These are phyloP conservation scores for Curvularia sp. DNA, from an alignment of 2,329 filamentous ascomycete species.

Conservation along the genomic window DNA sequence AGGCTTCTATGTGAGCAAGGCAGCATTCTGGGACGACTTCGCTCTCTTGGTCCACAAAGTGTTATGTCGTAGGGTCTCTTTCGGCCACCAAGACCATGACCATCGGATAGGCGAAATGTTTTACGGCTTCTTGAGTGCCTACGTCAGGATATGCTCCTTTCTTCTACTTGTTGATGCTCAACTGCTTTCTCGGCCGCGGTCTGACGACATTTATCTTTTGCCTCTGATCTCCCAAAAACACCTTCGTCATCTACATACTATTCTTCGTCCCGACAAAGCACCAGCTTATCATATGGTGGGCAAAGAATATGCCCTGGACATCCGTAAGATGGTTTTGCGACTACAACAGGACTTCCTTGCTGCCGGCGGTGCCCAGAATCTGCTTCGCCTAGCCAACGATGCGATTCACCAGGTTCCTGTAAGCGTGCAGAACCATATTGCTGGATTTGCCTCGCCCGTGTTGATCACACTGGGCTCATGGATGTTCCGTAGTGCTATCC, in stretches of 20 bases:
- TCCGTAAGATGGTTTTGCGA: slow-evolving; percentile 25
- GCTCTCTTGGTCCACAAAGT: slow-evolving; percentile 37
- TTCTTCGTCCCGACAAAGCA: slow-evolving; percentile 35
- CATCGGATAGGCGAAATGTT: slow-evolving; percentile 35
- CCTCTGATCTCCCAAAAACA: slow-evolving; percentile 41
- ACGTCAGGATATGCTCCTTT: slow-evolving; percentile 36
- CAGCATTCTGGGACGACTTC: slow-evolving; percentile 47
- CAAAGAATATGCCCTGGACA: slow-evolving; percentile 38
- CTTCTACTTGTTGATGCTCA: slow-evolving; percentile 37
- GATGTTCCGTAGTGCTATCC: slow-evolving; percentile 22
- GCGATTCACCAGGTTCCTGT: slow-evolving; percentile 30
- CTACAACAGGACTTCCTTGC: slow-evolving; percentile 37
- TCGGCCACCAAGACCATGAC: slow-evolving; percentile 40
- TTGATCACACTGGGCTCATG: slow-evolving; percentile 35
- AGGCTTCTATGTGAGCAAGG: slow-evolving; percentile 38
- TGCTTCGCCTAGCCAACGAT: slow-evolving; percentile 33
- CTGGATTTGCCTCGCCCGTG: slow-evolving; percentile 25
- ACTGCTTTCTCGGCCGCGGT: slow-evolving; percentile 26
- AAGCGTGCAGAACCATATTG: slow-evolving; percentile 27
- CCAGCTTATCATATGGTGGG: slow-evolving; percentile 36
- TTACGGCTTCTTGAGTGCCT: slow-evolving; percentile 38
- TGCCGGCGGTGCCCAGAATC: slow-evolving; percentile 34
- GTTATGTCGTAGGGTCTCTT: slow-evolving; percentile 36
- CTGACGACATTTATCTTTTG: slow-evolving; percentile 25
- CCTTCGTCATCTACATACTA: slow-evolving; percentile 31